phyloP scores from a whole-genome alignment of 108 stramenopile species.

The Nitzschia palea region DNA sequence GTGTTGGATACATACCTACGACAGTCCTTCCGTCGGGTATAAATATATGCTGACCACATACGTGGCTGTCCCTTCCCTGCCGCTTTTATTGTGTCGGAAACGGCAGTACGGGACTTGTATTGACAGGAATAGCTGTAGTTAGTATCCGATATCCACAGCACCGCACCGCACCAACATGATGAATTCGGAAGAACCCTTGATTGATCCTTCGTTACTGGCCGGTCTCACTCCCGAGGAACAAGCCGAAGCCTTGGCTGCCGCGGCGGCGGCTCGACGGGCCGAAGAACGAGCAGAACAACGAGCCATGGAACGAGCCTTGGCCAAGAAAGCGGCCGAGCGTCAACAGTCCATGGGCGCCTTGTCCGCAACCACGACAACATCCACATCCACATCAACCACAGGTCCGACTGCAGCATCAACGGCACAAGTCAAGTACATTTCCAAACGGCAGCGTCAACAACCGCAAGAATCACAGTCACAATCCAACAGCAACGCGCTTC shows the following conservation, averaged over 20 bases:
- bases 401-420: slow-evolving; percentile 26
- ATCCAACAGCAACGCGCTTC: background rate
- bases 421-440: slow-evolving; percentile 46
- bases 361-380: background rate
- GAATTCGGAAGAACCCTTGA: slow-evolving; percentile 6
- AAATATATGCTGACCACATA: too few relatives aligned
- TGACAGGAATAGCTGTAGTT: too few relatives aligned
- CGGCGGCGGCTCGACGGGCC: slow-evolving; percentile 58
- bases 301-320: slow-evolving; percentile 59
- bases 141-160: too few relatives aligned
- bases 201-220: slow-evolving; percentile 62
- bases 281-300: slow-evolving; percentile 77
- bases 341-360: background rate
- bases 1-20: too few relatives aligned
- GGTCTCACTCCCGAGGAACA: slow-evolving; percentile 57
- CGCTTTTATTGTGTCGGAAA: too few relatives aligned
- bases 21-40: too few relatives aligned
- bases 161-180: background rate
- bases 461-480: background rate
- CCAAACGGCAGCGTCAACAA: slow-evolving; percentile 57
- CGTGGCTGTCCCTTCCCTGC: too few relatives aligned
- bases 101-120: too few relatives aligned
- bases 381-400: slow-evolving; percentile 2
- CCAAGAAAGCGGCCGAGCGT: slow-evolving; percentile 36
- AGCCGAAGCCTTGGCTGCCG: slow-evolving; percentile 64